Conservation (phyloP, 768 basidiomycete genomes). For the Boletus reticulatus region DNA sequence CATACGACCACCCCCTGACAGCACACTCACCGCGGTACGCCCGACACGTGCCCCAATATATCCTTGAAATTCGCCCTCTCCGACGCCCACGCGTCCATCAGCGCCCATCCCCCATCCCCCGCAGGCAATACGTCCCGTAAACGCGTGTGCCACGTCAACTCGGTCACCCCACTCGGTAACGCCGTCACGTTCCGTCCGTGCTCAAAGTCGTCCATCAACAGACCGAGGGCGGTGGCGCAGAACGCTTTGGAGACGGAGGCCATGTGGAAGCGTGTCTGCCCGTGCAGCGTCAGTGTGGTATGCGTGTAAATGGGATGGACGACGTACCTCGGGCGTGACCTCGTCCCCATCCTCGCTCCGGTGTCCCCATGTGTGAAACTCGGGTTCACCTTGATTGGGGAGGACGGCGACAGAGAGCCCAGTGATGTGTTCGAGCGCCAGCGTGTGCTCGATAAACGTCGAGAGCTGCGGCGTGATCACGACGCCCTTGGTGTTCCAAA, state of each 20-base stretch:
- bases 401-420: conserved; percentile 33
- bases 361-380: conserved; percentile 36
- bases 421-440: conserved; percentile 23
- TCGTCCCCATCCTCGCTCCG: conserved; percentile 33
- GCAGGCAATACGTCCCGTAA: conserved; percentile 37
- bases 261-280: conserved; percentile 36
- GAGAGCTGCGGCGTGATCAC: conserved; percentile 20
- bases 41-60: conserved; percentile 40
- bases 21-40: conserved; percentile 33
- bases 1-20: too few species aligned
- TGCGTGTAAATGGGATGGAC: neutral
- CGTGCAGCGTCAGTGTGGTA: neutral
- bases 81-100: conserved; percentile 40
- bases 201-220: conserved; percentile 42
- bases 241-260: conserved; percentile 42
- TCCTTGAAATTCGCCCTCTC: conserved; percentile 37
- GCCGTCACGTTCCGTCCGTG: conserved; percentile 33
- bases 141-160: conserved; percentile 38
- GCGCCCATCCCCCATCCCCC: conserved; percentile 28
- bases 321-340: conserved; percentile 32
- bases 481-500: neutral
- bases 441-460: conserved; percentile 15
- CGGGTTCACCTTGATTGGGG: conserved; percentile 21
- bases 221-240: conserved; percentile 36
- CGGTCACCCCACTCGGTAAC: conserved; percentile 29